phyloP scores from a whole-genome alignment of 2,329 filamentous ascomycete species.

The Drechslera avenae region DNA sequence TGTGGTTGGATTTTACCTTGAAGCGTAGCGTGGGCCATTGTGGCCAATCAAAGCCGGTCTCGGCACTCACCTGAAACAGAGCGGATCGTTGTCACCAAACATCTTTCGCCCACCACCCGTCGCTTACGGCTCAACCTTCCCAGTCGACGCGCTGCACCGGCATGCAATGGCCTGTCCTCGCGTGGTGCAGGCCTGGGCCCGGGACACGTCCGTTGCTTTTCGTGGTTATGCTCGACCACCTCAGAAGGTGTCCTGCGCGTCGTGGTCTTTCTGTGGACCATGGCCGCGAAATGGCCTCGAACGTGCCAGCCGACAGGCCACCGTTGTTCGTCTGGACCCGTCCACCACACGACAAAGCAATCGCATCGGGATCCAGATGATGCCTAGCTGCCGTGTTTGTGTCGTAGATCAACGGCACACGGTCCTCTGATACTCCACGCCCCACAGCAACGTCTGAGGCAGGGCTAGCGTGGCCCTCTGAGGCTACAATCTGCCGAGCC shows the following conservation, averaged over 20 bases:
- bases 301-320: conserved; percentile 28
- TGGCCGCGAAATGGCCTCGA: conserved; percentile 19
- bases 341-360: conserved; percentile 18
- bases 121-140: conserved; percentile 17
- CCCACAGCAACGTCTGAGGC: conserved; percentile 18
- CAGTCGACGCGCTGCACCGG: conserved; percentile 37
- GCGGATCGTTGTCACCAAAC: conserved; percentile 22
- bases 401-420: conserved; percentile 33
- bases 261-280: conserved; percentile 11
- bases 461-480: conserved; percentile 19
- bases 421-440: conserved; percentile 22
- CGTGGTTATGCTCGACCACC: conserved; percentile 17
- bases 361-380: conserved; percentile 23
- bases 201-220: conserved; percentile 27
- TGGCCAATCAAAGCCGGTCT: conserved; percentile 26
- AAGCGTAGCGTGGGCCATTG: conserved; percentile 13
- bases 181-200: conserved; percentile 25
- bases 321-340: conserved; percentile 23
- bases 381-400: conserved; percentile 29
- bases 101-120: conserved; percentile 23
- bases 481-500: conserved; percentile 16
- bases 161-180: conserved; percentile 42
- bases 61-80: conserved; percentile 28
- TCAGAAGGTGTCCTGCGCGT: conserved; percentile 26
- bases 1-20: conserved; percentile 3